A percentile compares a stretch with the other conserved stretches of the same genome.
Evolutionary conservation across 106 monocot species (phyloP).

Genomic region (Apostasia ramifera): DNA sequence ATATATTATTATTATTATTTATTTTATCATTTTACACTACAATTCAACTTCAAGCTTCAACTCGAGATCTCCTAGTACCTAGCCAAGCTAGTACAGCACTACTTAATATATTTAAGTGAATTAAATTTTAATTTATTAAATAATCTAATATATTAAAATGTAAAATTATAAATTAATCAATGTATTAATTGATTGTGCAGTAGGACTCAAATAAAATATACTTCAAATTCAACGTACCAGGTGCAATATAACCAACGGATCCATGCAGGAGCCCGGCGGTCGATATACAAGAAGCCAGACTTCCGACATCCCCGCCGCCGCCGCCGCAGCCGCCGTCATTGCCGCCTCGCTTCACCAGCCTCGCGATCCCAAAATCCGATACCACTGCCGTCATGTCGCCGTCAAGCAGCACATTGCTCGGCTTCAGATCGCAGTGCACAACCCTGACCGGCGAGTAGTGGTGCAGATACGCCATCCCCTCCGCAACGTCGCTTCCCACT

Average conservation of each 20-base stretch:
- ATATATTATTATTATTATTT: too few relatives aligned
- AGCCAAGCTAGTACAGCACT: too few relatives aligned
- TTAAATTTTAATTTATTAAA: too few relatives aligned
- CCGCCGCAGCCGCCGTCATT: conserved; percentile 12
- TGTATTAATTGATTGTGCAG: not conserved
- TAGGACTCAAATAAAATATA: not conserved
- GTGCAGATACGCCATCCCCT: conserved; percentile 87
- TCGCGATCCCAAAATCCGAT: conserved; percentile 79
- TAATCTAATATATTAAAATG: too few relatives aligned
- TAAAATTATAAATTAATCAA: too few relatives aligned
- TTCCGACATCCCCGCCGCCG: not conserved
- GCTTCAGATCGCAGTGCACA: conserved; percentile 91
- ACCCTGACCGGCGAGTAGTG: conserved; percentile 72
- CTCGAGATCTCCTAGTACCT: too few relatives aligned
- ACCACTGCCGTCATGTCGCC: conserved; percentile 77
- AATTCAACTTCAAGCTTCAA: too few relatives aligned
- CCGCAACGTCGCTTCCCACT: conserved; percentile 60
- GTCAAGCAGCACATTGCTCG: conserved; percentile 89
- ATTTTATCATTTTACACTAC: too few relatives aligned
- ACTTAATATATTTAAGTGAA: too few relatives aligned
- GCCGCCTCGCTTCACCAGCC: conserved; percentile 29
- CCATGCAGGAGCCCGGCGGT: conserved; percentile 57
- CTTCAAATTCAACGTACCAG: conserved; percentile 32
- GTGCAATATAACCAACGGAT: conserved; percentile 86
- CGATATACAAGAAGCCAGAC: conserved; percentile 18